These are phyloP conservation scores for Adansonia gregorii DNA, from an alignment of 441 rosid species.

Conservation along the genomic window DNA sequence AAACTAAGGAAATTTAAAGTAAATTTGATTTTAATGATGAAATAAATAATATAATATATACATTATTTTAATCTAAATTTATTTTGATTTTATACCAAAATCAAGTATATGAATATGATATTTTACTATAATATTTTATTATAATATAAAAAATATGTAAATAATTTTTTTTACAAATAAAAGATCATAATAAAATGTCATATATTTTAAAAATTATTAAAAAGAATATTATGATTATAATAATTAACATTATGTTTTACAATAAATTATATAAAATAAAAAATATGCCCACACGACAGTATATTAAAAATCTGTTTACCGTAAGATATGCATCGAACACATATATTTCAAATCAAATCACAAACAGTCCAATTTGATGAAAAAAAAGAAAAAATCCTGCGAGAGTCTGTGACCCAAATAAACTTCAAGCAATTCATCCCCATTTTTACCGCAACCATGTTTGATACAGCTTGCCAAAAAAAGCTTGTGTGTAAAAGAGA, in stretches of 20 bases:
- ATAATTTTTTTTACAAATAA: no score
- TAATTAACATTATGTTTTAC: neutral
- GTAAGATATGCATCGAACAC: neutral
- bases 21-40: neutral
- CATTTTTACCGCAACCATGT: neutral
- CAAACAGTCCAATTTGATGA: neutral
- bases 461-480: conserved; percentile 5
- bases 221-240: no score
- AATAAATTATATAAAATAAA: no score
- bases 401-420: neutral
- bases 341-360: neutral
- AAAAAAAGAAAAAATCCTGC: neutral
- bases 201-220: no score
- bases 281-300: no score
- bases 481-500: neutral
- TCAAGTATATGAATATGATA: neutral
- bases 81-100: neutral
- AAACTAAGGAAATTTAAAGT: no score
- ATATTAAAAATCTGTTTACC: no score
- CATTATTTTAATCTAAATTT: no score
- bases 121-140: no score
- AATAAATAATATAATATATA: no score
- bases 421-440: neutral
- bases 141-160: no score
- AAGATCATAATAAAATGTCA: neutral